Percentiles rank a stretch among this genome's conserved stretches.
phyloP scores from a whole-genome alignment of 1,284 basidiomycete species.

The Tilletiopsis washingtonensis region DNA sequence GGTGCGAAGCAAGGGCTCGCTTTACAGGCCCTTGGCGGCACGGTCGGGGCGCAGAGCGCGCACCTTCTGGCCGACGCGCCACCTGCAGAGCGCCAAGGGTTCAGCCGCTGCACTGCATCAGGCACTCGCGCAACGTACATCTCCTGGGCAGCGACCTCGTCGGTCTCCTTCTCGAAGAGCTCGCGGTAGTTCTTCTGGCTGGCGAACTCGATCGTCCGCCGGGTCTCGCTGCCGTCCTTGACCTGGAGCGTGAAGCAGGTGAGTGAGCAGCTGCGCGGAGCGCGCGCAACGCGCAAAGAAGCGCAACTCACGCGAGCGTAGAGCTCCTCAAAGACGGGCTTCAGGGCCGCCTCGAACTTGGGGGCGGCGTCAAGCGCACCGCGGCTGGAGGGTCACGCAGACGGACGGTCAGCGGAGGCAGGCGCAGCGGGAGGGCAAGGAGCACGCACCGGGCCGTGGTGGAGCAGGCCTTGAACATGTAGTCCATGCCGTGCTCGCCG shows the following conservation, averaged over 20 bases:
- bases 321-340: slow-evolving; percentile 85
- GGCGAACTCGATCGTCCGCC: slow-evolving; percentile 94
- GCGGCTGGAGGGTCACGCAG: no score
- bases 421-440: no score
- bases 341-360: slow-evolving; percentile 85
- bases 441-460: slow-evolving; percentile 99
- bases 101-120: not conserved
- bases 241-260: no score
- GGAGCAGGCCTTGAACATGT: slow-evolving; percentile 93
- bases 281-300: no score
- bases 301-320: no score
- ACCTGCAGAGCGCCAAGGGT: not conserved
- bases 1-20: no score
- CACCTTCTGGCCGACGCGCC: not conserved
- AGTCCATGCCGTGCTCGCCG: slow-evolving; percentile 95
- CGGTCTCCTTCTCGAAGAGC: slow-evolving; percentile 86
- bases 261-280: no score
- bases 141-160: slow-evolving; percentile 91
- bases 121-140: slow-evolving; percentile 55
- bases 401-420: no score
- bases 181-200: slow-evolving; percentile 83
- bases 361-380: slow-evolving; percentile 96
- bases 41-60: not conserved
- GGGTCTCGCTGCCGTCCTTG: slow-evolving; percentile 87
- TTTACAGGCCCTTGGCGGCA: not conserved